Base-by-base conservation (phyloP, 2,329 filamentous ascomycete genomes). In the Fusarium sp. region DNA sequence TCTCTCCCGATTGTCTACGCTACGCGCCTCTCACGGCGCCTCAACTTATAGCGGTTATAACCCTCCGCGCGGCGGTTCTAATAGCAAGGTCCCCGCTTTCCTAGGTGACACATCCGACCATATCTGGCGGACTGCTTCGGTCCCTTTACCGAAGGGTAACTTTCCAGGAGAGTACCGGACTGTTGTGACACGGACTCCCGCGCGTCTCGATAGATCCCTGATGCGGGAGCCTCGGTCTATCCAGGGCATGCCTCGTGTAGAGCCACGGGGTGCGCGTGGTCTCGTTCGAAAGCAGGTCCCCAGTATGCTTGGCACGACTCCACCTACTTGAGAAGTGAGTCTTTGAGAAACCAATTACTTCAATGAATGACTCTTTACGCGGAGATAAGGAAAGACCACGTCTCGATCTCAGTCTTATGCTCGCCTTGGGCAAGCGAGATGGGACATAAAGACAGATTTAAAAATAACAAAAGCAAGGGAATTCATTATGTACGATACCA, bases 211-310 rank as follows among this genome's bases (percentile, higher is more conserved):
- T 73, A 87, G 90, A 6, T 87, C 89, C 15, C 83, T 97, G 46
- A 97, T 98, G 93, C 93, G 93, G 77, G 94, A 97, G 79, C 94
- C 94, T 30, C 87, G 94, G 59, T 89, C 92, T 65, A 95, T 97
- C 39, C 93, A 97, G 77, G 94, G 94, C 35, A 89, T 94, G n/a
- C 94, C 94, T 23, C 82, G 87, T 33, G 83, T 85, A 19, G 85
- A 87, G 60, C 82, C 83, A 56, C 81, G 82, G n/a, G 78, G 83
- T 32, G 79, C 79, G 9, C 81, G 81, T 39, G 83, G 84, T 27
- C 78, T 88, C 48, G 73, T 85, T 53, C 78, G 86, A 67, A 88
- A 88, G 74, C 86, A 88, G 72, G 86, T 88, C 23, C 79, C 81
- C 20, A 82, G 80, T 65, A 82, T 83, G 81, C 69, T 83, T 41